Evolutionary conservation across 179 eudicot genomes (phyloP).

Genomic region (Silene coronaria): DNA sequence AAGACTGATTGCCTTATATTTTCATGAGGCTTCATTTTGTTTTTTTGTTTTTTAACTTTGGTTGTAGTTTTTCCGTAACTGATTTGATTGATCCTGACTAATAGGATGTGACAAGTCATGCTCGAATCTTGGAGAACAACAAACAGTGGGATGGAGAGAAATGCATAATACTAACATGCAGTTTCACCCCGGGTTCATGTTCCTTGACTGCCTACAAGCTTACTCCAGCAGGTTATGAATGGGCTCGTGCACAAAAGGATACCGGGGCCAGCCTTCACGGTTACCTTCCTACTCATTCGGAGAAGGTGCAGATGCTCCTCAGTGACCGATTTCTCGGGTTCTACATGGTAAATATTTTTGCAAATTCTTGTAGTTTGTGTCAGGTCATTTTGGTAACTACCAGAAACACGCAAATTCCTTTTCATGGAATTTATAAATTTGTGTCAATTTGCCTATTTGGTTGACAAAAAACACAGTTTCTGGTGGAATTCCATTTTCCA

Average conservation of each 20-base stretch:
- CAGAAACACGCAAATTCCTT: too few species aligned
- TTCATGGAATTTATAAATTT: too few species aligned
- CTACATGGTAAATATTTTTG: conserved; percentile 85
- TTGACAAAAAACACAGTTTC: too few species aligned
- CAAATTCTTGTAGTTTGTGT: too few species aligned
- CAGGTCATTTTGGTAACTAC: too few species aligned
- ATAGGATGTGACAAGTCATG: conserved; percentile 86
- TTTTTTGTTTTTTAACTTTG: too few species aligned
- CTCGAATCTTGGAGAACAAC: conserved; percentile 80
- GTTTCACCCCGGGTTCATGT: conserved; percentile 98
- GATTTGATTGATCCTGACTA: conserved; percentile 10
- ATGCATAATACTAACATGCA: conserved; percentile 89
- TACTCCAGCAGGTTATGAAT: conserved; percentile 92
- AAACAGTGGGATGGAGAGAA: conserved; percentile 98
- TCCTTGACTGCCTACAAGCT: conserved; percentile 96
- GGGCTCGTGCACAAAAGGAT: conserved; percentile 94
- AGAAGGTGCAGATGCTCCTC: conserved; percentile 98
- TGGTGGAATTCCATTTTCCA: too few species aligned
- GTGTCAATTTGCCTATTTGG: too few species aligned
- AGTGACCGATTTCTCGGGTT: conserved; percentile 99
- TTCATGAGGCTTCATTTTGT: neutral
- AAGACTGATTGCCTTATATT: neutral
- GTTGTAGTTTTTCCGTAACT: neutral
- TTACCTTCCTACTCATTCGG: conserved; percentile 88
- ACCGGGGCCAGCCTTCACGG: conserved; percentile 89